Percentiles rank a stretch among this genome's conserved stretches.
Evolutionary conservation across 208 protist genomes (phyloP).

Genomic region (Vickermania ingenoplastis): DNA sequence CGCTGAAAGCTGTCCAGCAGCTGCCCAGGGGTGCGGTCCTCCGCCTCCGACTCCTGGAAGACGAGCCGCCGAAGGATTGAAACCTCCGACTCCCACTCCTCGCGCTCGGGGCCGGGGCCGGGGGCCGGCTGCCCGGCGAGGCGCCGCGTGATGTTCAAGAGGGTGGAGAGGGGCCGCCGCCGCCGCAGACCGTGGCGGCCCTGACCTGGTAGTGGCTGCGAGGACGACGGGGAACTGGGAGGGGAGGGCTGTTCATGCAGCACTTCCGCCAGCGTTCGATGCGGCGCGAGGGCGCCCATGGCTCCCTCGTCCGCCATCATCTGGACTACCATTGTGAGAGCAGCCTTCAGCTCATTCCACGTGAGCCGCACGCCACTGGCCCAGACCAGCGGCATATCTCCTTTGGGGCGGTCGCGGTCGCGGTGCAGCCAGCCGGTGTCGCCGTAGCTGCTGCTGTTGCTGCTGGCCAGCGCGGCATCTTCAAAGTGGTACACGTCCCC

Average conservation of each 20-base stretch:
- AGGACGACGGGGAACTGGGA: not conserved
- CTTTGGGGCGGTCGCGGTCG: too few species aligned
- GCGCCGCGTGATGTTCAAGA: not conserved
- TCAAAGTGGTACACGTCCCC: not conserved
- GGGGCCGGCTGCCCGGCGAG: not conserved
- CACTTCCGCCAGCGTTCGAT: not conserved
- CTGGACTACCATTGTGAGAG: not conserved
- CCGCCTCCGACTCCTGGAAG: not conserved
- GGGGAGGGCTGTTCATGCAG: not conserved
- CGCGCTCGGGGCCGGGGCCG: not conserved
- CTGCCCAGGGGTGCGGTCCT: not conserved
- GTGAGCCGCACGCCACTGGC: not conserved
- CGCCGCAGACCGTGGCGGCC: not conserved
- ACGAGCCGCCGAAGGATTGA: not conserved
- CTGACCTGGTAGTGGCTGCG: not conserved
- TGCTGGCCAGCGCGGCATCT: not conserved
- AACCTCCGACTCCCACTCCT: not conserved
- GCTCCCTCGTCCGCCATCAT: not conserved
- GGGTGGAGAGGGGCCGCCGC: not conserved
- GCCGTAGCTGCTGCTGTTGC: not conserved
- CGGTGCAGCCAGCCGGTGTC: too few species aligned
- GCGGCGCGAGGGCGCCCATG: not conserved
- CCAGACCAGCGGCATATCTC: not conserved
- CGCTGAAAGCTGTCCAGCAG: slow-evolving; percentile 17
- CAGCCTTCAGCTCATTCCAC: not conserved